Evolutionary conservation across 2,329 filamentous ascomycete genomes (phyloP), one percentile per base, ranked within the genome.

Genomic region (Orbilia blumenaviensis): DNA sequence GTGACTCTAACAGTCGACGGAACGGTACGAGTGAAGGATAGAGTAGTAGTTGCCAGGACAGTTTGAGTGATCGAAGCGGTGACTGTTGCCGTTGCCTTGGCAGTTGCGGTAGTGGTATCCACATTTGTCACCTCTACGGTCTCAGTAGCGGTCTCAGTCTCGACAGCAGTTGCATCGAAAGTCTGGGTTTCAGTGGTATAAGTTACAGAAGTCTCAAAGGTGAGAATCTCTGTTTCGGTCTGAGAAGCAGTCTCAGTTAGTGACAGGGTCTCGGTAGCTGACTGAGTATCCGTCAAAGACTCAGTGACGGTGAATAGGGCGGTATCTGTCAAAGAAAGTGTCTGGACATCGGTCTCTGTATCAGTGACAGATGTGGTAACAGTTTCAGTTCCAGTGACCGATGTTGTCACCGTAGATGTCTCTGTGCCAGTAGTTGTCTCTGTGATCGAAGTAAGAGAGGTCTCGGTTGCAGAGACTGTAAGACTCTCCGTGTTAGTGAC

Each of bases 1-100:
- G 66, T 29, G 8, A 21, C 27, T 12, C 16, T 50, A n/a, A 61
- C 34, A 1, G 66, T 69, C 3, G 66, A 69, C 16, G 66, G 66
- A 16, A 69, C 54, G 18, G 66, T 69, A 7, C 16, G 25, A 41
- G 66, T 69, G 42, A 29, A 50, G 3, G 66, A 61, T 8, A 69
- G 66, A 1, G 66, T 69, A 1, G 16, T 18, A 1, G 66, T 69
- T 6, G 29, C 29, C 50, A 69, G 42, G 16, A 69, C 14, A 29
- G 66, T 69, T 32, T 61, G 27, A 1, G 66, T 69, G 1, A 42
- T 6, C 1, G 66, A 69, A 27, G 52, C 42, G 3, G 66, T 69
- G 8, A 69, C 66, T 1, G 66, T 69, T 2, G 50, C 34, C 1
- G 66, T 69, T 12, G 66, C 66, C 21, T 52, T 52, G 12, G n/a